Base-by-base conservation (phyloP, 768 basidiomycete genomes). In the Suillus paluster region DNA sequence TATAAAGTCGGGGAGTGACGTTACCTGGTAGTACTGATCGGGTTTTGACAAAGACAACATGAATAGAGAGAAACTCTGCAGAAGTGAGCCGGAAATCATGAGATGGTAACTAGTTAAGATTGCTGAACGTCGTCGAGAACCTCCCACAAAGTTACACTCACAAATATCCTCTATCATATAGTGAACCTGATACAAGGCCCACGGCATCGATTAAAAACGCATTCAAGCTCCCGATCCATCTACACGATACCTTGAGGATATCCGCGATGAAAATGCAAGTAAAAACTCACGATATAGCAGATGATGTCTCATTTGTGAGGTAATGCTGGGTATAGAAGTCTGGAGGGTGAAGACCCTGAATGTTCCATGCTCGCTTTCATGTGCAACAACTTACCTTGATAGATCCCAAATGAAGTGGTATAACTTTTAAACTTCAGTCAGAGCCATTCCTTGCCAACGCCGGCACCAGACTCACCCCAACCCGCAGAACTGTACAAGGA, bases 41-140 rank as follows among this genome's bases (percentile, higher is more conserved):
- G 77, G 72, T 27, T 74, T 66, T 7, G 70, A 71, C 21, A 78
- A 57, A 19, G 79, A 80, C 9, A 80, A 56, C 75, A 79, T 76
- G 59, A 81, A 81, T 23, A 77, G 57, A 1, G 75, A 69, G 8
- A 77, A 56, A 19, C 70, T 66, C 41, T 71, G 66, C 6, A 74
- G 61, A 12, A 72, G 17, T n/a, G 72, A 66, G 9, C 73, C 76
- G 8, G 58, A 46, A 39, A 75, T 68, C 33, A 57, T 62, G 58
- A 64, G 46, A n/a, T 61, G 50, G 38, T 58, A 54, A 33, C 39
- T 64, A 30, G 6, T 11, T 14, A 38, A 23, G 25, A 12, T 27
- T 17, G 23, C 63, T 52, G 53, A 34, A 15, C 36, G 25, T 57
- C 10, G 8, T 46, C n/a, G 33, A 57, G 19, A 19, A 25, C 33